phyloP scores from a whole-genome alignment of 225 moss, liverwort and hornwort species.

The Polytrichum commune region DNA sequence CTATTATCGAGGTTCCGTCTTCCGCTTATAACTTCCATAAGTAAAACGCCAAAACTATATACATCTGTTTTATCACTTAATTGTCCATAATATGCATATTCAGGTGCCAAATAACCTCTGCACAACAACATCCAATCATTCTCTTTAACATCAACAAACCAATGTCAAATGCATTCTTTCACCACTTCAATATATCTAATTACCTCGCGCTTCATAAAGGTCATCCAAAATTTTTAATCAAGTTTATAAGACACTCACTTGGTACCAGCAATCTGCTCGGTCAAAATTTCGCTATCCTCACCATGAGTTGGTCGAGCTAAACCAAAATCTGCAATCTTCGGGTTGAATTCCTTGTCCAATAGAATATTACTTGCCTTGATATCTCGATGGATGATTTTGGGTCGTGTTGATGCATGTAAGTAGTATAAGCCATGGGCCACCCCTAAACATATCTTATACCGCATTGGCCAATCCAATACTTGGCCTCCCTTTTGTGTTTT shows the following conservation, averaged over 20 bases:
- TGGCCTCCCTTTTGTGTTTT: neutral
- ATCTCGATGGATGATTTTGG: conserved; percentile 50
- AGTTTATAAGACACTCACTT: too few species aligned
- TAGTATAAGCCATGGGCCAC: conserved; percentile 26
- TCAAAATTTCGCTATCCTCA: conserved; percentile 21
- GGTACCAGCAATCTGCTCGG: conserved; percentile 21
- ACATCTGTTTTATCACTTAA: conserved; percentile 42
- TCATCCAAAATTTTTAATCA: too few species aligned
- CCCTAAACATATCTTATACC: conserved; percentile 15
- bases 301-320: conserved; percentile 36
- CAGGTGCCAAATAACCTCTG: conserved; percentile 37
- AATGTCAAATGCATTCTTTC: neutral
- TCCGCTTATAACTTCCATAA: conserved; percentile 37
- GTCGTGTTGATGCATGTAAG: conserved; percentile 44
- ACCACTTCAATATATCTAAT: too few species aligned
- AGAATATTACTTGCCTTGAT: conserved; percentile 55
- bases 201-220: too few species aligned
- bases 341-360: conserved; percentile 31
- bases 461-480: conserved; percentile 20
- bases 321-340: conserved; percentile 49
- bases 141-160: neutral
- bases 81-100: conserved; percentile 27
- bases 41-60: conserved; percentile 37
- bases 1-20: conserved; percentile 16
- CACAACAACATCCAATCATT: neutral